phyloP scores from a whole-genome alignment of 2,329 filamentous ascomycete genomes.

The Trichoderma brevicompactum region DNA sequence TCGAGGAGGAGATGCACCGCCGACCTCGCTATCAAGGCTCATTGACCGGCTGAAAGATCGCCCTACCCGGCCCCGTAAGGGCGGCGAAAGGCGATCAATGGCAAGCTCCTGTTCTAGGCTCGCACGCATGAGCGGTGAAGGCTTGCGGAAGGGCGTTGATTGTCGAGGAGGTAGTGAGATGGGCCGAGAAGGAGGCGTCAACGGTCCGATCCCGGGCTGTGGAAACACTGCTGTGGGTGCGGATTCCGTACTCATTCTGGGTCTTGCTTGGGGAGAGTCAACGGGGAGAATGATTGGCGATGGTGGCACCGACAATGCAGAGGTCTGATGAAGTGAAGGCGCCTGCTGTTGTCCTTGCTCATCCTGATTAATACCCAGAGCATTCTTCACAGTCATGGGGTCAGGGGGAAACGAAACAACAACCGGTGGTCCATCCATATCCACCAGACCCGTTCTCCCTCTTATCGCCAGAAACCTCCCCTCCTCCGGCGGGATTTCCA shows the following conservation, averaged over 20 bases:
- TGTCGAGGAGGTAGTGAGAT: conserved; percentile 39
- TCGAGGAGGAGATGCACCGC: conserved; percentile 35
- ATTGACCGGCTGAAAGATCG: conserved; percentile 43
- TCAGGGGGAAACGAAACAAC: conserved; percentile 26
- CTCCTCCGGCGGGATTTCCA: conserved; percentile 40
- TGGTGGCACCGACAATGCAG: conserved; percentile 33
- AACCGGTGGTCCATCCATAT: conserved; percentile 26
- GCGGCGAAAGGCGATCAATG: conserved; percentile 46
- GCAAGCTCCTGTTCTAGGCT: conserved; percentile 47
- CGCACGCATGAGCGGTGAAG: conserved; percentile 43
- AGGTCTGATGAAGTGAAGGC: neutral
- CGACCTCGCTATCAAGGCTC: conserved; percentile 41
- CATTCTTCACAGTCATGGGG: conserved; percentile 37
- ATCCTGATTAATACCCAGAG: conserved; percentile 41
- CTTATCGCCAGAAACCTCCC: conserved; percentile 38
- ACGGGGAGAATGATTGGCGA: conserved; percentile 42
- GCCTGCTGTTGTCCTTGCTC: conserved; percentile 4
- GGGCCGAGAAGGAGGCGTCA: conserved; percentile 36
- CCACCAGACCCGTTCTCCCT: conserved; percentile 37
- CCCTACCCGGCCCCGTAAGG: conserved; percentile 38
- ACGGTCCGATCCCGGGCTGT: conserved; percentile 26
- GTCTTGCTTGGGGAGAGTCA: conserved; percentile 31
- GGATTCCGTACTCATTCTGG: conserved; percentile 36
- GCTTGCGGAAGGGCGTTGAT: conserved; percentile 39
- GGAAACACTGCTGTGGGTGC: conserved; percentile 32